Evolutionary conservation across 768 basidiomycete species (phyloP).

Genomic region (Russula ochroleuca): DNA sequence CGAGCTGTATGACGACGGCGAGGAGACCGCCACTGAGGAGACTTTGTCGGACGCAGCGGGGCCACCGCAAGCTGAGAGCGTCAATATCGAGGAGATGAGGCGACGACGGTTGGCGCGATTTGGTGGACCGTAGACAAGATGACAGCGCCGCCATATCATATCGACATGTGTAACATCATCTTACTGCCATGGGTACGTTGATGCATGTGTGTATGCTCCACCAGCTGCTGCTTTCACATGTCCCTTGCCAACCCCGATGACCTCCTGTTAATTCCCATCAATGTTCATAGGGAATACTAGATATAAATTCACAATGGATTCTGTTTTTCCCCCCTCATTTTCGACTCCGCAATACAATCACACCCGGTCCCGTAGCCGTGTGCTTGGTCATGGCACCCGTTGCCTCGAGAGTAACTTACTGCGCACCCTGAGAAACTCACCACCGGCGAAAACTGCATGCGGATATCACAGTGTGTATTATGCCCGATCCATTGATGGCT

Average conservation of each 20-base stretch:
- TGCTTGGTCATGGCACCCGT: too few species aligned
- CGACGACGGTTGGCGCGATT: conserved; percentile 35
- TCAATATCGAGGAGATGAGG: conserved; percentile 35
- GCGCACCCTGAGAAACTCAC: too few species aligned
- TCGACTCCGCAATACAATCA: too few species aligned
- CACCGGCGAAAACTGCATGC: too few species aligned
- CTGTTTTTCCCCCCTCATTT: neutral
- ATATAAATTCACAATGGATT: neutral
- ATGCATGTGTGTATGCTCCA: neutral
- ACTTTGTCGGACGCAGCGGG: conserved; percentile 17
- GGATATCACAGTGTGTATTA: too few species aligned
- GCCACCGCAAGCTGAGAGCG: neutral
- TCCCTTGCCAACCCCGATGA: neutral
- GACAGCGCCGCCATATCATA: neutral
- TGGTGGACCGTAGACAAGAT: conserved; percentile 21
- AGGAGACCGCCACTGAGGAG: conserved; percentile 18
- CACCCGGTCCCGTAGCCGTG: too few species aligned
- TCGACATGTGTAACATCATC: neutral
- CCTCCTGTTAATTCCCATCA: too few species aligned
- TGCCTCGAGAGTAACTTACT: too few species aligned
- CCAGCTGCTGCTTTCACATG: neutral
- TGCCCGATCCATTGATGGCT: neutral
- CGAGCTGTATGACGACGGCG: neutral
- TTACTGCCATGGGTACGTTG: neutral
- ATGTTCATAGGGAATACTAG: neutral